Percentiles rank a stretch among this genome's conserved stretches.
These are phyloP conservation scores for Kodamaea kaohsiungensis DNA, from an alignment of 805 yeast species.

Conservation along the genomic window DNA sequence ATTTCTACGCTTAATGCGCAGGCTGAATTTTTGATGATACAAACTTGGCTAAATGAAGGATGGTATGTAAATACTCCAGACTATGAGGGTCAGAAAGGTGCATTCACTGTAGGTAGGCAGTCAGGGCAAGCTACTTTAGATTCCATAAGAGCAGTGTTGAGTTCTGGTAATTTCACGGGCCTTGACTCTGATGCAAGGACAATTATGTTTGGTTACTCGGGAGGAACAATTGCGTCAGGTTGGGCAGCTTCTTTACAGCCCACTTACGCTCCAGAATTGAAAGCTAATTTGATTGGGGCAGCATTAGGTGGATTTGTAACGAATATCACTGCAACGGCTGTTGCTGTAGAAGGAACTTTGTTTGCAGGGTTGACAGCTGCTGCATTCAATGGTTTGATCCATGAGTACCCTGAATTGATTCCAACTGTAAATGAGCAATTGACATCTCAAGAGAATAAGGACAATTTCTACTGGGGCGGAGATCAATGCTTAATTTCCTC, in stretches of 20 bases:
- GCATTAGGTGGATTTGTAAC: slow-evolving; percentile 39
- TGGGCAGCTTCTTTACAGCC: slow-evolving; percentile 29
- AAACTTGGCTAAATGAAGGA: slow-evolving; percentile 18
- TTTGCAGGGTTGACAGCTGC: slow-evolving; percentile 31
- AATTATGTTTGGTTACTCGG: slow-evolving; percentile 26
- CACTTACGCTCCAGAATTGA: slow-evolving; percentile 25
- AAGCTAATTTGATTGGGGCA: slow-evolving; percentile 23
- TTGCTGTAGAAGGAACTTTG: slow-evolving; percentile 23
- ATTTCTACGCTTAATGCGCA: slow-evolving; percentile 7
- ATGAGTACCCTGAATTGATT: slow-evolving; percentile 29
- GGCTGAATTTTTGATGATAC: slow-evolving; percentile 17
- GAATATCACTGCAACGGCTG: slow-evolving; percentile 29
- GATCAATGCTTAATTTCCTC: slow-evolving; percentile 2
- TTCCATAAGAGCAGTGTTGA: slow-evolving; percentile 19
- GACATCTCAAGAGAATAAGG: not conserved
- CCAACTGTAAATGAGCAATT: slow-evolving; percentile 1
- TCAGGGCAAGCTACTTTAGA: slow-evolving; percentile 22
- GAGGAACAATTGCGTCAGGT: slow-evolving; percentile 25
- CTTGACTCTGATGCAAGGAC: slow-evolving; percentile 16
- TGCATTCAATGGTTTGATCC: slow-evolving; percentile 32
- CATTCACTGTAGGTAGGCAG: slow-evolving; percentile 21
- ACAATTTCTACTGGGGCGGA: slow-evolving; percentile 6
- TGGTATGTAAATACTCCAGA: slow-evolving; percentile 22
- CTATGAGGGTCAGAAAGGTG: slow-evolving; percentile 21
- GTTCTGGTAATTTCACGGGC: slow-evolving; percentile 21